Evolutionary conservation across 2,329 filamentous ascomycete genomes (phyloP), one percentile per base, ranked within the genome.

Genomic region (Eurotiales sp.): DNA sequence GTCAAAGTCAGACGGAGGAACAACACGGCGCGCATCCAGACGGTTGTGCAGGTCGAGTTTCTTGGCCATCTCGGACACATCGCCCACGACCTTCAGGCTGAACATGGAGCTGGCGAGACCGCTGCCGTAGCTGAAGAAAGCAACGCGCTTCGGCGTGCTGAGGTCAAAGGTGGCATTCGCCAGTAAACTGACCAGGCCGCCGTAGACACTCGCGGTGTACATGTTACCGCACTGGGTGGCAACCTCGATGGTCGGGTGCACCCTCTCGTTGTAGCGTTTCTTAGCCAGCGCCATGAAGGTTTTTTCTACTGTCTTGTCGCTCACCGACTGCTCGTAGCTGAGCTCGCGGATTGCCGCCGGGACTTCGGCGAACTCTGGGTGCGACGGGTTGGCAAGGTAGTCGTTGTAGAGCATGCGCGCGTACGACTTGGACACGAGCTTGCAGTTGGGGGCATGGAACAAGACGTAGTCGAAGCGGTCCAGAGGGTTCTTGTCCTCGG

Each of bases 391-490:
- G 69, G 76, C 75, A 30, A 92, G 79, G 77, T 86, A 93, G 75
- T 93, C 88, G 69, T 92, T 89, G 80, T 93, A 93, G 52, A 92
- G 77, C 58, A 93, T 79, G 59, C 88, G 86, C 54, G 82, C 88
- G 67, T 90, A 93, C 15, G 87, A 90, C 77, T 93, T 93, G 67
- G 87, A 78, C 55, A 93, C 88, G 52, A 90, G 79, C 78, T 93
- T 93, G 85, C 88, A 93, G 57, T 85, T 92, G 36, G 88, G 88
- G 15, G 88, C 80, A 72, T 93, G 88, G 83, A 91, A 93, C 55
- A 84, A 72, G 67, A 93, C 73, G 76, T 90, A 88, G 72, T 92
- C 88, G 70, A 93, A 93, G 65, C 87, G 85, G 71, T 92, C 88
- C 54, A 93, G 73, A 44, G 79, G 74, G 34, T 83, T 83, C 75